These are phyloP conservation scores for Chaetomium tenue DNA, from an alignment of 495 filamentous ascomycete genomes.

Conservation along the genomic window DNA sequence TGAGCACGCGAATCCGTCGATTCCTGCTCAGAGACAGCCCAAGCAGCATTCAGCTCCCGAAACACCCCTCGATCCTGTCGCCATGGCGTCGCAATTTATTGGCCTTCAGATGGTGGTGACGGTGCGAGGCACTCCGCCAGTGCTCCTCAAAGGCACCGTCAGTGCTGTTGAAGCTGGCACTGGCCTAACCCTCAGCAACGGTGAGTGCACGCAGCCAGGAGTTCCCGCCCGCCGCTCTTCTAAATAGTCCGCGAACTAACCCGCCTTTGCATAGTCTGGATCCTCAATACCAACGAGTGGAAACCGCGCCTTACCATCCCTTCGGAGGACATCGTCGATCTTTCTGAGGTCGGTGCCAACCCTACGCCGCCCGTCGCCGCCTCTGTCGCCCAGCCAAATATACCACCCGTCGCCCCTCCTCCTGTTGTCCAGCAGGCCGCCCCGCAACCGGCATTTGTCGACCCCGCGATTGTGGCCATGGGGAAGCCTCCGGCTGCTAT, in stretches of 20 bases:
- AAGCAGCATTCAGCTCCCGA: not conserved
- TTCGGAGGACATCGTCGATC: constrained; percentile 41
- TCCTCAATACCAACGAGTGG: constrained; percentile 33
- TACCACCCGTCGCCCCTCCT: constrained; percentile 12
- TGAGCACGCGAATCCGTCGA: not conserved
- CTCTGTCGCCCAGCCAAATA: constrained; percentile 15
- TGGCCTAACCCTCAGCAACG: constrained; percentile 73
- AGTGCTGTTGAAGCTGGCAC: constrained; percentile 66
- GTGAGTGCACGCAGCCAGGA: constrained; percentile 49
- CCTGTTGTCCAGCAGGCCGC: constrained; percentile 18
- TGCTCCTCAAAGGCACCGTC: constrained; percentile 69
- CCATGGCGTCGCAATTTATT: constrained; percentile 60
- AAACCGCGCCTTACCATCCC: constrained; percentile 39
- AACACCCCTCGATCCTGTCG: constrained; percentile 7
- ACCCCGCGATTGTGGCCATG: constrained; percentile 56
- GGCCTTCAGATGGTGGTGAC: constrained; percentile 77
- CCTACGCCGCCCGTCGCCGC: constrained; percentile 3
- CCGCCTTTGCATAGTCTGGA: constrained; percentile 28
- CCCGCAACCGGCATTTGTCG: constrained; percentile 41
- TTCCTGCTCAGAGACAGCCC: not conserved
- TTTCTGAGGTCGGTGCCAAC: constrained; percentile 34
- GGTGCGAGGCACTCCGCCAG: constrained; percentile 59
- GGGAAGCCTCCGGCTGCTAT: constrained; percentile 37
- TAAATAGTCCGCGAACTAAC: not conserved
- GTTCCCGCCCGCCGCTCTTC: not conserved